Percentiles rank a stretch among this genome's conserved stretches.
phyloP scores from a whole-genome alignment of 2,329 filamentous ascomycete species.

The Monosporascus sp. region DNA sequence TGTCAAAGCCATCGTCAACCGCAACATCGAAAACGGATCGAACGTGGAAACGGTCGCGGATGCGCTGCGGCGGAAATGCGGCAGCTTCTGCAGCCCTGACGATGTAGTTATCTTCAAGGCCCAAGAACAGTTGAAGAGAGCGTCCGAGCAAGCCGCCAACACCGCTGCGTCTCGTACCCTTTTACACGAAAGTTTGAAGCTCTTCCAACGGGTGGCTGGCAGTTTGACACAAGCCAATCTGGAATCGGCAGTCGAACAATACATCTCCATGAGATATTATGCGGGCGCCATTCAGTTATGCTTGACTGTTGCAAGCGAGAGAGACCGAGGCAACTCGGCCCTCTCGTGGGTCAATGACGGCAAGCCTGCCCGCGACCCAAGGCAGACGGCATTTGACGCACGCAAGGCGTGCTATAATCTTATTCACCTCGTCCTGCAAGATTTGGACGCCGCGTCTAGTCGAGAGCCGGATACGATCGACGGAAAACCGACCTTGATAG shows the following conservation, averaged over 20 bases:
- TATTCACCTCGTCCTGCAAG: conserved; percentile 74
- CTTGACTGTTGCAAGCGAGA: conserved; percentile 74
- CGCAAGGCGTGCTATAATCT: conserved; percentile 79
- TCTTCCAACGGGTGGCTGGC: conserved; percentile 85
- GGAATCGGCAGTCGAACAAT: conserved; percentile 71
- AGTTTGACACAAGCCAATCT: conserved; percentile 79
- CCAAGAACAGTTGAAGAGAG: conserved; percentile 87
- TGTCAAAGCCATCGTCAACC: conserved; percentile 96
- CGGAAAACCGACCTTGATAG: conserved; percentile 68
- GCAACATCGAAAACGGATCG: conserved; percentile 92
- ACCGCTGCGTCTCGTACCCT: conserved; percentile 72
- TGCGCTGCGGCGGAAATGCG: conserved; percentile 84
- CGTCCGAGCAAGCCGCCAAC: conserved; percentile 70
- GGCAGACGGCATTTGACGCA: conserved; percentile 61
- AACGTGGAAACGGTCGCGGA: conserved; percentile 98
- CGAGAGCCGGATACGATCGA: conserved; percentile 69
- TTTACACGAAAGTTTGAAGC: conserved; percentile 79
- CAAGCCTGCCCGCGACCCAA: conserved; percentile 64
- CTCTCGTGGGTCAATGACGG: conserved; percentile 84
- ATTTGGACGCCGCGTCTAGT: conserved; percentile 67
- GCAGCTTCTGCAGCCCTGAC: conserved; percentile 94
- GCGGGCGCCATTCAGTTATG: conserved; percentile 88
- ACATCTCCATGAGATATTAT: conserved; percentile 79
- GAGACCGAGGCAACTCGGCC: conserved; percentile 81
- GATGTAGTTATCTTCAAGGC: conserved; percentile 98